phyloP scores from a whole-genome alignment of 305 asterid species.

The Rubia occidens region DNA sequence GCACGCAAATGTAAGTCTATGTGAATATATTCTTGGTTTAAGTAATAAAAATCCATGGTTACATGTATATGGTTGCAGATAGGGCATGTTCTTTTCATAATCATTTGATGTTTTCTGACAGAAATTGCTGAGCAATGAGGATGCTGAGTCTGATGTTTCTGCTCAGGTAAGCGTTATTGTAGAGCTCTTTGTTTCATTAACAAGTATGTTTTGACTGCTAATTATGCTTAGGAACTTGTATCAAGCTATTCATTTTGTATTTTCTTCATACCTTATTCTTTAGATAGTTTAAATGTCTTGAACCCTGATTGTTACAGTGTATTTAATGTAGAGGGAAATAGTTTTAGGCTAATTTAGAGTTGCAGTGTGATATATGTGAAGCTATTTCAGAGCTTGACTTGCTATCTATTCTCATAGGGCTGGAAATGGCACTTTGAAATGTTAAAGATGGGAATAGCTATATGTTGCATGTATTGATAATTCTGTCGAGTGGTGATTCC shows the following conservation, averaged over 20 bases:
- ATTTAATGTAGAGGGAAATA: neutral
- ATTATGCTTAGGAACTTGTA: conserved; percentile 6
- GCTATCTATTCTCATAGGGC: neutral
- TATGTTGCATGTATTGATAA: neutral
- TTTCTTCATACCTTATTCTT: neutral
- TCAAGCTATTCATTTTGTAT: neutral
- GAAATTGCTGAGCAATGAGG: conserved; percentile 51
- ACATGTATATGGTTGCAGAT: neutral
- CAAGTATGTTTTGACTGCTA: neutral
- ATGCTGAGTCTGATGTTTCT: conserved; percentile 41
- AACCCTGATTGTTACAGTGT: neutral
- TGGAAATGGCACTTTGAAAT: neutral
- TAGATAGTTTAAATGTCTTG: neutral
- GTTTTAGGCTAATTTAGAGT: neutral
- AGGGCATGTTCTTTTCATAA: neutral
- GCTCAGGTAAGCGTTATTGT: conserved; percentile 43
- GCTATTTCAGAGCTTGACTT: neutral
- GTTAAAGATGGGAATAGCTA: neutral
- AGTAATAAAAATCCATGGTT: neutral
- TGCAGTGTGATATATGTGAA: neutral
- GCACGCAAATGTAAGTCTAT: neutral
- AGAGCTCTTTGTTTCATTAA: neutral
- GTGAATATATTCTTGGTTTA: neutral
- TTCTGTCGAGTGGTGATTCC: neutral
- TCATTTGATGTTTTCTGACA: conserved; percentile 24